Conservation (phyloP, 148 eudicot genomes). For the Nyssa sinensis region DNA sequence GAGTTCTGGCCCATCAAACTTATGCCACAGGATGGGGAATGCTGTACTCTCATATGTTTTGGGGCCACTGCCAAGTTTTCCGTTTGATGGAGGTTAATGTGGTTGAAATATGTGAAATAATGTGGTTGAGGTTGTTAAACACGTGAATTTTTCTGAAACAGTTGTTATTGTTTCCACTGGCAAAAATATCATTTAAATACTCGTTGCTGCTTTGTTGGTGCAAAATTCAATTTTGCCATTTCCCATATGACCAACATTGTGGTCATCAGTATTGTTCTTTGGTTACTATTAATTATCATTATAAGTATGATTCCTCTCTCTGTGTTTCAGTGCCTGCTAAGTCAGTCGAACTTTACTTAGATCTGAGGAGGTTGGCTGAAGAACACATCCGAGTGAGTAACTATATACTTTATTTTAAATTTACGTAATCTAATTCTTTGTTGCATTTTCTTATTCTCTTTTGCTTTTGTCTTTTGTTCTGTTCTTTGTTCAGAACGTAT, state of each 20-base stretch:
- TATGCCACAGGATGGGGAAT: neutral
- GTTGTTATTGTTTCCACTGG: neutral
- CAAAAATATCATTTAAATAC: neutral
- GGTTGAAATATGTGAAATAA: neutral
- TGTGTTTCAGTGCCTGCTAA: slow-evolving; percentile 51
- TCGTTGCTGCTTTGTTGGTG: neutral
- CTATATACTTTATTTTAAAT: neutral
- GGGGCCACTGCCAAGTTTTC: neutral
- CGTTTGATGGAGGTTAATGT: neutral
- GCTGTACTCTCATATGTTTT: neutral
- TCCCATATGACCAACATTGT: neutral
- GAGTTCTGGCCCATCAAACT: neutral
- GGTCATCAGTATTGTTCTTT: neutral
- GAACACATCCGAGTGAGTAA: slow-evolving; percentile 46
- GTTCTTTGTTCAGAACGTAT: neutral
- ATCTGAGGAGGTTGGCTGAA: slow-evolving; percentile 46
- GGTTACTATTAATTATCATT: neutral
- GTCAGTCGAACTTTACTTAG: slow-evolving; percentile 47
- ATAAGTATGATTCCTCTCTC: neutral
- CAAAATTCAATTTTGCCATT: neutral
- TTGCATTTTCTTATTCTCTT: neutral
- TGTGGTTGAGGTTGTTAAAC: neutral
- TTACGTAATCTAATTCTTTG: neutral
- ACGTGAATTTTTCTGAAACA: neutral
- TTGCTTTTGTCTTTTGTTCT: slow-evolving; percentile 1